A percentile compares a stretch with the other conserved stretches of the same genome.
Evolutionary conservation across 441 rosid species (phyloP).

Genomic region (Hura crepitans): DNA sequence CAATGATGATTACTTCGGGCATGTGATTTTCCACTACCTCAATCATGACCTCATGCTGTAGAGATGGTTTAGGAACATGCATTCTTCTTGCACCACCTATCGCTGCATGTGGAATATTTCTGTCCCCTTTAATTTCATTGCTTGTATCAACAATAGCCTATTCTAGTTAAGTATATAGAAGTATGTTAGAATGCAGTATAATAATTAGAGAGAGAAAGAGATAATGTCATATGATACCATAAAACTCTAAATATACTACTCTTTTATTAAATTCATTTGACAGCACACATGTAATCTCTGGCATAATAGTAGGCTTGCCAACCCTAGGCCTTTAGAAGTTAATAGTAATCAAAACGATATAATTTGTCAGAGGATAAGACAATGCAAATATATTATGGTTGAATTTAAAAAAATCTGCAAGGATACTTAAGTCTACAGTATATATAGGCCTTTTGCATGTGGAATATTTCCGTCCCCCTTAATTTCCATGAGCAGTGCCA

Average conservation of each 20-base stretch:
- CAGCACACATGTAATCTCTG: slow-evolving; percentile 60
- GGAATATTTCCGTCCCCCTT: too few relatives aligned
- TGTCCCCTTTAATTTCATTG: slow-evolving; percentile 72
- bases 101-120: slow-evolving; percentile 60
- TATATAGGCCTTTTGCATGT: too few relatives aligned
- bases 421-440: too few relatives aligned
- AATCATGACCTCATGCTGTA: slow-evolving; percentile 65
- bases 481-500: slow-evolving; percentile 66
- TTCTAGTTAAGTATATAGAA: neutral
- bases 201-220: neutral
- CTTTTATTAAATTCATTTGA: slow-evolving; percentile 58
- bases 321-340: slow-evolving; percentile 51
- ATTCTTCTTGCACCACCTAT: slow-evolving; percentile 66
- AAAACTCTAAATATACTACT: slow-evolving; percentile 43
- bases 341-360: neutral
- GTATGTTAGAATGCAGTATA: neutral
- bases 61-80: slow-evolving; percentile 61
- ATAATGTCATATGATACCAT: neutral
- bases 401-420: neutral
- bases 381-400: neutral
- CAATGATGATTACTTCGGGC: slow-evolving; percentile 70
- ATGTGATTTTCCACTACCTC: slow-evolving; percentile 70
- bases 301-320: slow-evolving; percentile 65
- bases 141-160: slow-evolving; percentile 65
- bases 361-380: neutral